Evolutionary conservation across 2,329 filamentous ascomycete genomes (phyloP), one percentile per base, ranked within the genome.

Genomic region (Diatrype stigma): DNA sequence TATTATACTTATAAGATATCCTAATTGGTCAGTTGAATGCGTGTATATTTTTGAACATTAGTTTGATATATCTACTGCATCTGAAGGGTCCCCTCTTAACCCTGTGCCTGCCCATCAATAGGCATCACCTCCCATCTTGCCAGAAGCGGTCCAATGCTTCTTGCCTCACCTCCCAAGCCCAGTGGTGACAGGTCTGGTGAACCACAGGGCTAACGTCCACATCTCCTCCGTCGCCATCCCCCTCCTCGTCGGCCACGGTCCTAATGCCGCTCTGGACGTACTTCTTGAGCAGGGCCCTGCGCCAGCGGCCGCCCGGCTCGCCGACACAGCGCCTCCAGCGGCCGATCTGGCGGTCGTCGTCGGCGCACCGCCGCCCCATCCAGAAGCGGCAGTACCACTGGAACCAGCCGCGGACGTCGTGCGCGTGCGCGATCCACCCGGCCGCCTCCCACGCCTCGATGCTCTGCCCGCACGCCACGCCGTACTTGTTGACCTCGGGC

Each of bases 371-470:
- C 37, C 78, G 58, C 0, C 78, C 77, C 21, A 67, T 67, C 62
- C 73, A 80, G 60, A 80, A 80, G 0, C 77, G 70, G 46, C 71
- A 73, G 59, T 80, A 81, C 78, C 78, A 81, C 58, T 81, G 78
- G 56, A 80, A 80, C 78, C 77, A 82, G 6, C 78, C 78, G 44
- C 79, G 61, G 2, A 79, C 73, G 60, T 81, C 78, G 48, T 73
- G 72, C 22, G 69, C 67, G 54, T 79, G 77, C n/a, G 69, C 67
- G 45, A 81, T 80, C 78, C 78, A 82, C 0, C 79, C 78, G 3
- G 69, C 69, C 0, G 73, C 74, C 58, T 81, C 78, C 78, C 78
- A 81, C 54, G 78, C 71, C 57, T 80, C 77, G 42, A 80, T 80
- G 16, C 64, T 71, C 63, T 81, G 78, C 4, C 78, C 78, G 56